Base-by-base conservation (phyloP, 2,329 filamentous ascomycete species). In the Chrysoporthe cubensis region DNA sequence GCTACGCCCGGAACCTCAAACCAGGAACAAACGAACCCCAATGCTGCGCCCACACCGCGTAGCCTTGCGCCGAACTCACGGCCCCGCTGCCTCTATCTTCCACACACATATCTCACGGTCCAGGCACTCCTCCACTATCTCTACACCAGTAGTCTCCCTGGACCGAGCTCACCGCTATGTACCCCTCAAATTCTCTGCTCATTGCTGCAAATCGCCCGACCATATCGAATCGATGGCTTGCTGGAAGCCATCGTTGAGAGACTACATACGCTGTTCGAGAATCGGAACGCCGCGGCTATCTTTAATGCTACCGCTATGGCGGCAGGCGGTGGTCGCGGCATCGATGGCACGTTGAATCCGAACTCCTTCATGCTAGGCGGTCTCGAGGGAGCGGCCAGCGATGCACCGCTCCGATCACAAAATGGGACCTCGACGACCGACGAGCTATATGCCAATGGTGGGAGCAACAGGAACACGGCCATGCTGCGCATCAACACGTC, bases 241-340 rank as follows among this genome's bases (percentile, higher is more conserved):
- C 83, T 98, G 1, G 96, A 99, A 80, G 93, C 93, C 0, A 93
- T 96, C 1, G 93, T 98, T 11, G 94, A 98, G 78, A 88, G 95
- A 8, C 84, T 99, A 0, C 96, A 99, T 75, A 87, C 92, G 42
- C 87, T 96, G 0, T 87, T 99, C 4, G 96, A 99, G 77, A 96
- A 93, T 60, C 88, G 95, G 59, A 99, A 98, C 73, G 95, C 96
- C 0, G 96, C 96, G 0, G 96, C 96, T 6, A 94, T 99, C 0
- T 99, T 99, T 83, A 99, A 99, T 72, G 96, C 96, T 0, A 96
- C 95, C 0, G 96, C 96, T 64, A 98, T 98, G 96, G 96, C 94
- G 0, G 96, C 96, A 1, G 96, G 96, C 13, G 94, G 96, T 37
- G 96, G 96, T 0, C 88, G 94, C 60, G 92, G 92, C 60, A 92